These are phyloP conservation scores for Xylaria acuta DNA, from an alignment of 495 filamentous ascomycete species.

Conservation along the genomic window DNA sequence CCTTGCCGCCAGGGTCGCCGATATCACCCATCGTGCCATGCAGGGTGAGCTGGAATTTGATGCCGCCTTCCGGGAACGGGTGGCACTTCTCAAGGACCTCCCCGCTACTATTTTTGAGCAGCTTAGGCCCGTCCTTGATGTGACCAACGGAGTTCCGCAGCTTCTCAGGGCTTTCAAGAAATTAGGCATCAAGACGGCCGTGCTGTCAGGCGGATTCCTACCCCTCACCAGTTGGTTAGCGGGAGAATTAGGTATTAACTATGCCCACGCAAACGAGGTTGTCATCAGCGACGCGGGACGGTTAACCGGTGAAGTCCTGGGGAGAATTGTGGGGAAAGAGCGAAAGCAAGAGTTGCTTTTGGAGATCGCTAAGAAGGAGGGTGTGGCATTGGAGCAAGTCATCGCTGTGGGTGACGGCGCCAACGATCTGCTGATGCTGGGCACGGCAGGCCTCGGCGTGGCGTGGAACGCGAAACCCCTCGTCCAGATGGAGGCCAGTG, in stretches of 20 bases:
- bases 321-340: conserved; percentile 81
- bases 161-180: conserved; percentile 73
- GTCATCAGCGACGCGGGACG: conserved; percentile 64
- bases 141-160: conserved; percentile 80
- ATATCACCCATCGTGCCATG: conserved; percentile 93
- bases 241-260: conserved; percentile 78
- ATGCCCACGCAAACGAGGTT: conserved; percentile 86
- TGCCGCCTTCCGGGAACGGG: conserved; percentile 76
- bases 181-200: conserved; percentile 82
- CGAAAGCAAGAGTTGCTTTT: conserved; percentile 78
- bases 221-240: conserved; percentile 88
- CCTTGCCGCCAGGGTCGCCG: conserved; percentile 61
- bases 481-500: conserved; percentile 85
- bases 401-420: conserved; percentile 92
- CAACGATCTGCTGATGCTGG: conserved; percentile 94
- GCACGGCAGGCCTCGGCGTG: conserved; percentile 83
- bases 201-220: conserved; percentile 89
- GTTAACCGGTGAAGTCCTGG: conserved; percentile 82
- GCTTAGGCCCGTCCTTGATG: conserved; percentile 72
- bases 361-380: conserved; percentile 76
- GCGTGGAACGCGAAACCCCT: conserved; percentile 93
- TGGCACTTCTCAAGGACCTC: conserved; percentile 79
- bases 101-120: conserved; percentile 80
- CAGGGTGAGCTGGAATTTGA: conserved; percentile 96
- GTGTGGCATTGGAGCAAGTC: conserved; percentile 74